Conservation (phyloP, 805 yeast species). For the Ascoidea tarda region DNA sequence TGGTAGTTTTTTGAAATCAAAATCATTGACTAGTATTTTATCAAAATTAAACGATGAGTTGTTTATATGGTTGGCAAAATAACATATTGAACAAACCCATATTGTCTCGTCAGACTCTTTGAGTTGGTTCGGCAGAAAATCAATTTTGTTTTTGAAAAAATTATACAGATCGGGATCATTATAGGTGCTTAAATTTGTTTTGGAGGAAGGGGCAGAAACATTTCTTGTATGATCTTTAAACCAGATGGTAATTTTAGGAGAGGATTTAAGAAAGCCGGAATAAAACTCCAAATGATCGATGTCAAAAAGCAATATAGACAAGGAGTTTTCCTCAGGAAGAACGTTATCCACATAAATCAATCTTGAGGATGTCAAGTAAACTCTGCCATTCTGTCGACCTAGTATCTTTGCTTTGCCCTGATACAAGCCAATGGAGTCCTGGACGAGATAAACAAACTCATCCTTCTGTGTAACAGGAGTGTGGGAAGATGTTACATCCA, state of each 20-base stretch:
- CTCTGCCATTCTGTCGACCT: slow-evolving; percentile 58
- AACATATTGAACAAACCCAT: slow-evolving; percentile 90
- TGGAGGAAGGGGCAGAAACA: neutral
- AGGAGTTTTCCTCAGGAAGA: slow-evolving; percentile 25
- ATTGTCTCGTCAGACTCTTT: slow-evolving; percentile 13
- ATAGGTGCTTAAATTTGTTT: neutral
- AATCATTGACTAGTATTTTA: slow-evolving; percentile 2
- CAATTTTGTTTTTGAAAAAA: neutral
- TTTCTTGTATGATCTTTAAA: slow-evolving; percentile 14
- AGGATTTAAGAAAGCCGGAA: slow-evolving; percentile 54
- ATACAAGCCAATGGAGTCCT: slow-evolving; percentile 45
- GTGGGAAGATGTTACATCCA: neutral
- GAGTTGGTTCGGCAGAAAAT: neutral
- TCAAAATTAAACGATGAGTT: slow-evolving; percentile 15
- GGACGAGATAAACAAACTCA: slow-evolving; percentile 3
- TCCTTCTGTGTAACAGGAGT: neutral
- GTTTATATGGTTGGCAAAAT: slow-evolving; percentile 39
- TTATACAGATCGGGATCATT: neutral
- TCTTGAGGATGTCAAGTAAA: slow-evolving; percentile 63
- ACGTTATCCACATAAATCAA: slow-evolving; percentile 56
- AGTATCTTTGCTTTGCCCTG: slow-evolving; percentile 57
- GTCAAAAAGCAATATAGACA: slow-evolving; percentile 30
- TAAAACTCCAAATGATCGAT: slow-evolving; percentile 26
- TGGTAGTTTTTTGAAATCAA: slow-evolving; percentile 20
- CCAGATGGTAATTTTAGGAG: slow-evolving; percentile 56